Evolutionary conservation across 176 grass and related monocot genomes (phyloP), one percentile per base, ranked within the genome.

Genomic region (maize (Zea mays)): DNA sequence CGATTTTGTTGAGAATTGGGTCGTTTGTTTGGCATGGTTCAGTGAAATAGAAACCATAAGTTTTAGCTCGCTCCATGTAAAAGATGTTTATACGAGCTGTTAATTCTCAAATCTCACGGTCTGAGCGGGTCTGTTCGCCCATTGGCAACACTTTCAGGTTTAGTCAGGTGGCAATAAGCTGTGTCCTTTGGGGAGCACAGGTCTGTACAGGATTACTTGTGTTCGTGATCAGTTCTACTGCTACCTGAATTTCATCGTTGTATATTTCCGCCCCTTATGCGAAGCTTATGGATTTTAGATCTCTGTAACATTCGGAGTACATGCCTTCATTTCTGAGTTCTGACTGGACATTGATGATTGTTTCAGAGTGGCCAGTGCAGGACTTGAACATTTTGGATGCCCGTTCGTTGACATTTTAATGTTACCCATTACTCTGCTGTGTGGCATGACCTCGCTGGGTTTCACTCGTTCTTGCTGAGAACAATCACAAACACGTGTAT

Each of bases 151-250:
- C 48, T 17, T 80, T 46, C 14, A 21, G 77, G 34, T 75, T 88
- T 84, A 83, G 76, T 70, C 35, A 66, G 81, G 49, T 81, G 71
- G 49, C 72, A 77, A 85, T 88, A 88, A 88, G 76, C 40, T 77
- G 69, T 79, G 69, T 79, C 42, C 40, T 80, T 8, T 76, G 71
- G 81, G 77, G 47, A 77, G 77, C 71, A 75, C 40, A 76, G 71
- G 72, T 81, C 82, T 88, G 86, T 84, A 88, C 86, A 88, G 71
- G 48, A 65, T 65, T 81, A 39, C 71, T 84, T 73, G 56, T 77
- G 66, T 81, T 69, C 19, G 19, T 69, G 67, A 76, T 59, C 19
- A 8, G 62, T 54, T 78, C 34, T 20, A 66, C 47, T 67, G 65
- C 47, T 40, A 66, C 62, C 35, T 27, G 47, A 81, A 71, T 65